Conservation (phyloP, 176 grass and related monocot species). For the Phoenix roebelenii region DNA sequence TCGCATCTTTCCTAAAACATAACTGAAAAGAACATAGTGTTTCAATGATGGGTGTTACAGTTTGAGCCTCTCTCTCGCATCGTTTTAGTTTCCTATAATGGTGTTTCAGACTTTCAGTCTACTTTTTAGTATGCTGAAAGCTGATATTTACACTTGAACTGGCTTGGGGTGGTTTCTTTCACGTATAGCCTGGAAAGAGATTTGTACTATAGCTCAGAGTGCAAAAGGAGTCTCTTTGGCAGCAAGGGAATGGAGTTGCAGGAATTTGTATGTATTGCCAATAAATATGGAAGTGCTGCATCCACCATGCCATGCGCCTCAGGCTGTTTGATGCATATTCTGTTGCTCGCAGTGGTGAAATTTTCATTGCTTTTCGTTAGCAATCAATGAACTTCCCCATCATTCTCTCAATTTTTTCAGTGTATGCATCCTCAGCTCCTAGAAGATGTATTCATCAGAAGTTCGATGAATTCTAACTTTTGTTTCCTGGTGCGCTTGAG, state of each 20-base stretch:
- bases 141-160: background rate
- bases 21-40: too few species aligned
- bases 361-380: too few species aligned
- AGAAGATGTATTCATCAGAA: too few species aligned
- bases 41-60: background rate
- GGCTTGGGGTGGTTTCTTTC: constrained; percentile 1
- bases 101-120: background rate
- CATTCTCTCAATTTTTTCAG: too few species aligned
- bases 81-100: background rate
- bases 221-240: too few species aligned
- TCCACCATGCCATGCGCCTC: background rate
- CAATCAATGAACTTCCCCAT: too few species aligned
- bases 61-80: background rate
- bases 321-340: too few species aligned
- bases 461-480: too few species aligned
- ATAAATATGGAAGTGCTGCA: constrained; percentile 5
- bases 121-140: background rate
- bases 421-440: too few species aligned
- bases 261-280: background rate
- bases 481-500: too few species aligned
- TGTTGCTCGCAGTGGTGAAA: too few species aligned
- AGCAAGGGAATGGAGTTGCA: constrained; percentile 3
- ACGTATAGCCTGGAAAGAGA: constrained; percentile 5
- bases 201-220: background rate
- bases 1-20: too few species aligned